Conservation (phyloP, 2,329 filamentous ascomycete genomes). For the Penicillium glabrum region DNA sequence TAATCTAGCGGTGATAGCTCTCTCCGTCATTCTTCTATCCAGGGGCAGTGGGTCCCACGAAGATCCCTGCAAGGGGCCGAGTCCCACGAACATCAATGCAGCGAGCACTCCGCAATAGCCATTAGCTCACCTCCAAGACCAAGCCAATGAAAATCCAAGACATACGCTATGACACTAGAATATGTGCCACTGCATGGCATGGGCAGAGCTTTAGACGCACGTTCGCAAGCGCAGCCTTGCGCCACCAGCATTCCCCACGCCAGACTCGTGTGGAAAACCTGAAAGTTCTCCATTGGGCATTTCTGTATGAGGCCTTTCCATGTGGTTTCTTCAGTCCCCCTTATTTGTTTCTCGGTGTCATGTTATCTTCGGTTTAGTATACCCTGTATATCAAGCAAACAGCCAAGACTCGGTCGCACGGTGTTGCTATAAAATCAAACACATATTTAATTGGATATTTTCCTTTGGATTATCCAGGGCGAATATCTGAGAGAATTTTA, state of each 20-base stretch:
- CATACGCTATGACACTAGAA: not conserved
- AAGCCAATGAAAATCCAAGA: not conserved
- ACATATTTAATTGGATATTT: not conserved
- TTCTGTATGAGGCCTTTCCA: not conserved
- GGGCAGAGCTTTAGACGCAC: not conserved
- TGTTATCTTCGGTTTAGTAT: not conserved
- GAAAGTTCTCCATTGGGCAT: not conserved
- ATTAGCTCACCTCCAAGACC: not conserved
- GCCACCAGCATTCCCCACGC: not conserved
- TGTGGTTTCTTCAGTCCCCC: not conserved
- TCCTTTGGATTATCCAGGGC: too few relatives aligned
- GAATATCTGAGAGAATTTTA: too few relatives aligned
- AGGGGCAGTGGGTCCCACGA: not conserved
- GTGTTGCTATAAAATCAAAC: not conserved
- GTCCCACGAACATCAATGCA: not conserved
- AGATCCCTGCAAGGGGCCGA: constrained; percentile 4
- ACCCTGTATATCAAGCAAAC: not conserved
- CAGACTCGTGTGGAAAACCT: not conserved
- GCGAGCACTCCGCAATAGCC: not conserved
- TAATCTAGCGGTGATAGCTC: not conserved
- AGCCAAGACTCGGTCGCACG: not conserved
- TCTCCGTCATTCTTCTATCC: not conserved
- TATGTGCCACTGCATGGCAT: not conserved
- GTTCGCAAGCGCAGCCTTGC: not conserved
- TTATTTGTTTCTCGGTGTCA: not conserved